Evolutionary conservation across 352 stramenopile genomes (phyloP).

Genomic region (Globisporangium heterothallicum): DNA sequence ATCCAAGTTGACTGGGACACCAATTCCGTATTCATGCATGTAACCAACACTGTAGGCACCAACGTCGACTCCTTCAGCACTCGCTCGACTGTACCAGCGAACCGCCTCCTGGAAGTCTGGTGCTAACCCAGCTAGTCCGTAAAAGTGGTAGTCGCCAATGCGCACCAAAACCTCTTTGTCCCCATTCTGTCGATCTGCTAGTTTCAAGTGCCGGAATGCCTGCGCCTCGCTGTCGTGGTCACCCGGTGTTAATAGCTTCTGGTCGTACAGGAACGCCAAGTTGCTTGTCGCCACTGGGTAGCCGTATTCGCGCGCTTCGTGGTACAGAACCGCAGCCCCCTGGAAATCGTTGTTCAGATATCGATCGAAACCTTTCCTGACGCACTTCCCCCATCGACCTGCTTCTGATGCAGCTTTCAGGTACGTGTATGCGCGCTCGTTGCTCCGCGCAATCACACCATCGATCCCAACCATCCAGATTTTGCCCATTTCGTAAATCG

Average conservation of each 20-base stretch:
- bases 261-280: slow-evolving; percentile 71
- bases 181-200: slow-evolving; percentile 27
- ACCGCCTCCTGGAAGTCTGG: slow-evolving; percentile 31
- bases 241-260: slow-evolving; percentile 25
- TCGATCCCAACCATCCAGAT: slow-evolving; percentile 33
- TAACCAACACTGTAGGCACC: slow-evolving; percentile 72
- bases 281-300: slow-evolving; percentile 67
- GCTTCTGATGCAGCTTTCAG: slow-evolving; percentile 54
- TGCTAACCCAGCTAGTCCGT: slow-evolving; percentile 42
- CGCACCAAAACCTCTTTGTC: slow-evolving; percentile 61
- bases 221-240: slow-evolving; percentile 21
- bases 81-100: slow-evolving; percentile 68
- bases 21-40: slow-evolving; percentile 67
- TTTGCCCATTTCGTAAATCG: slow-evolving; percentile 72
- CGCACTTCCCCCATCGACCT: slow-evolving; percentile 49
- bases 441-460: slow-evolving; percentile 19
- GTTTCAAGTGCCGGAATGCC: slow-evolving; percentile 35
- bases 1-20: slow-evolving; percentile 38
- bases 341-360: slow-evolving; percentile 42
- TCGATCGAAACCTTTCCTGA: slow-evolving; percentile 61
- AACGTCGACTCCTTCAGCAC: slow-evolving; percentile 41
- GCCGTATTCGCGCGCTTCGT: slow-evolving; percentile 57
- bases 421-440: slow-evolving; percentile 30
- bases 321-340: slow-evolving; percentile 46
- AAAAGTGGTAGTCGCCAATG: slow-evolving; percentile 77